Evolutionary conservation across 306 rosid species (phyloP).

Genomic region (Castanopsis chinensis): DNA sequence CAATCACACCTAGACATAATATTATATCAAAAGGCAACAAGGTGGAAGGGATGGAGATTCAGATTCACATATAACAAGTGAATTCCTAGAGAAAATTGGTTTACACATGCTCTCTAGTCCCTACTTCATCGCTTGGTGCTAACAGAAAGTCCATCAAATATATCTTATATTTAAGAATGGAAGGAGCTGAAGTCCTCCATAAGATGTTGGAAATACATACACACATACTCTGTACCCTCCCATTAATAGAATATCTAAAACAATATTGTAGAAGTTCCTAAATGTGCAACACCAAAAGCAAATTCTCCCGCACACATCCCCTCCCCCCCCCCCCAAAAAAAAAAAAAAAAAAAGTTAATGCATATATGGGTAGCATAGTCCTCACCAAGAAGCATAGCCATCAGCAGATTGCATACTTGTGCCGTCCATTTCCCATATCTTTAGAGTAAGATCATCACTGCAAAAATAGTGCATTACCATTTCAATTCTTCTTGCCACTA

Average conservation of each 20-base stretch:
- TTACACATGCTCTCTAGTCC: not conserved
- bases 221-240: not conserved
- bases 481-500: slow-evolving; percentile 1
- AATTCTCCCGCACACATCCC: not conserved
- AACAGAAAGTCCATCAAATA: not conserved
- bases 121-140: not conserved
- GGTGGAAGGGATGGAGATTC: not conserved
- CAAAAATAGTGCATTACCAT: slow-evolving; percentile 15
- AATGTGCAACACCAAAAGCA: not conserved
- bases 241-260: not conserved
- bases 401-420: slow-evolving; percentile 52
- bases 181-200: not conserved
- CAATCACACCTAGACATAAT: not conserved
- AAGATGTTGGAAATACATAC: not conserved
- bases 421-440: slow-evolving; percentile 81
- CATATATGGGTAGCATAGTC: slow-evolving; percentile 5
- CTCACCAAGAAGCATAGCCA: slow-evolving; percentile 75
- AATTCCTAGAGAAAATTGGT: not conserved
- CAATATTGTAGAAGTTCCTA: not conserved
- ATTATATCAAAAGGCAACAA: not conserved
- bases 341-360: not conserved
- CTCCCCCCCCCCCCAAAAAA: not conserved
- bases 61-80: not conserved
- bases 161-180: not conserved
- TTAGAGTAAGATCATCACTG: slow-evolving; percentile 89